These are phyloP conservation scores for Aspergillus aculeatinus DNA, from an alignment of 2,329 filamentous ascomycete species.

Conservation along the genomic window DNA sequence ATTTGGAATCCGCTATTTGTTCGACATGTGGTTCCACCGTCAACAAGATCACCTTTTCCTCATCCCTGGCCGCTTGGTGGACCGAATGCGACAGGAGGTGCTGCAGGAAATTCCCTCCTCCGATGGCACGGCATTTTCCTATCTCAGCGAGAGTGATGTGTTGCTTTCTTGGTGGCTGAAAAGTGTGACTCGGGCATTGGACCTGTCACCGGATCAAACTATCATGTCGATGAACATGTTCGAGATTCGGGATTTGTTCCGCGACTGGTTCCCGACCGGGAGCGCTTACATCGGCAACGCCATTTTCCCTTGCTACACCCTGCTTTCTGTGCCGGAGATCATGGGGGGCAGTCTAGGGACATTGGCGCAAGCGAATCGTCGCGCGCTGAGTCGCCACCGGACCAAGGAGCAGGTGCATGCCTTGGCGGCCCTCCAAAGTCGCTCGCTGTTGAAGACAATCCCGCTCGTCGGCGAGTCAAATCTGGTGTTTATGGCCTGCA, in stretches of 20 bases:
- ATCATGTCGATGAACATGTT: slow-evolving; percentile 44
- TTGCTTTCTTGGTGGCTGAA: slow-evolving; percentile 45
- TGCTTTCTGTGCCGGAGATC: slow-evolving; percentile 13
- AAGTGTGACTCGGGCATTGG: slow-evolving; percentile 23
- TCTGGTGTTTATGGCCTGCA: slow-evolving; percentile 35
- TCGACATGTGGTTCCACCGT: slow-evolving; percentile 32
- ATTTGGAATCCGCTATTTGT: slow-evolving; percentile 38
- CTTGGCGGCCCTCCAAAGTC: slow-evolving; percentile 10
- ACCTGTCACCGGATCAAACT: slow-evolving; percentile 28
- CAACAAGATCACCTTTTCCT: slow-evolving; percentile 42
- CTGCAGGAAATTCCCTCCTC: slow-evolving; percentile 6
- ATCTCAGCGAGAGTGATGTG: slow-evolving; percentile 51
- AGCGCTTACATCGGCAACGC: slow-evolving; percentile 27
- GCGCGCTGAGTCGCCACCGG: slow-evolving; percentile 19
- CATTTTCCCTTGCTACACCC: slow-evolving; percentile 6
- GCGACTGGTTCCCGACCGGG: slow-evolving; percentile 28
- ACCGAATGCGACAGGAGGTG: slow-evolving; percentile 26
- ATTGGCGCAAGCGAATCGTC: slow-evolving; percentile 15
- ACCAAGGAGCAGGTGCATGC: slow-evolving; percentile 22
- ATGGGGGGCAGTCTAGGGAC: slow-evolving; percentile 1
- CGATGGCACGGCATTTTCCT: slow-evolving; percentile 24
- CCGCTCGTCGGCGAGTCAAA: slow-evolving; percentile 35
- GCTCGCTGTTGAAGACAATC: slow-evolving; percentile 12
- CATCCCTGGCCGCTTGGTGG: slow-evolving; percentile 37
- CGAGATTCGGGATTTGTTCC: slow-evolving; percentile 36